Evolutionary conservation across 2,329 filamentous ascomycete genomes (phyloP), one percentile per base, ranked within the genome.

Genomic region (Pyricularia sp.): DNA sequence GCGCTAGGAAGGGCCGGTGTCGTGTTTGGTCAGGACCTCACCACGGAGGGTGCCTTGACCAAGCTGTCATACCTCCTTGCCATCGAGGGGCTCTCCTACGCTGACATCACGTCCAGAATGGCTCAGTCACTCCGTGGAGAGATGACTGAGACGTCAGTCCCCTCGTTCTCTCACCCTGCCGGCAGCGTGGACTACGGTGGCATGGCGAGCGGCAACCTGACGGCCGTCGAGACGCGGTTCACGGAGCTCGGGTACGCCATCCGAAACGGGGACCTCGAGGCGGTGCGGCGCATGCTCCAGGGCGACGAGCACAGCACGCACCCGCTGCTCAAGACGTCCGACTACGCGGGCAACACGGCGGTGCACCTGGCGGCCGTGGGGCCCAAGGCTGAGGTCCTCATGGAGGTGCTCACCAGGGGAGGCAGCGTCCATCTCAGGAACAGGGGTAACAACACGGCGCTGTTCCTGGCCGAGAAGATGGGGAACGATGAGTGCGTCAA

Each of bases 41-140:
- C 94, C 0, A 91, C 91, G 26, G 94, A 97, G 80, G 94, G 92
- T 2, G 94, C 94, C 6, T 86, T 97, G 73, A 95, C 94, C 25
- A 97, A 97, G 79, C 85, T 97, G 31, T 92, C 92, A 1, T 97
- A 96, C 77, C 85, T 97, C 3, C 85, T 97, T 23, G 91, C 92
- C 4, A 77, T 85, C 4, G 88, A 90, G 0, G 84, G 83, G 36
- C 82, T 91, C n/a, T 84, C 85, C 0, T 83, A 86, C 9, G 81
- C 85, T 68, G 89, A 92, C 26, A 88, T 97, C 31, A 84, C 88
- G 3, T 83, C 82, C 71, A 84, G 85, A 71, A 96, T 97, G 87
- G 88, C 91, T 7, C 80, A 85, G 28, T 92, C 91, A 12, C 83
- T 97, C 26, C 87, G 92, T 66, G 94, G 94, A 64, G 94, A 97